Evolutionary conservation across 345 rosid species (phyloP), one percentile per base, ranked within the genome.

Genomic region (Salix arbutifolia): DNA sequence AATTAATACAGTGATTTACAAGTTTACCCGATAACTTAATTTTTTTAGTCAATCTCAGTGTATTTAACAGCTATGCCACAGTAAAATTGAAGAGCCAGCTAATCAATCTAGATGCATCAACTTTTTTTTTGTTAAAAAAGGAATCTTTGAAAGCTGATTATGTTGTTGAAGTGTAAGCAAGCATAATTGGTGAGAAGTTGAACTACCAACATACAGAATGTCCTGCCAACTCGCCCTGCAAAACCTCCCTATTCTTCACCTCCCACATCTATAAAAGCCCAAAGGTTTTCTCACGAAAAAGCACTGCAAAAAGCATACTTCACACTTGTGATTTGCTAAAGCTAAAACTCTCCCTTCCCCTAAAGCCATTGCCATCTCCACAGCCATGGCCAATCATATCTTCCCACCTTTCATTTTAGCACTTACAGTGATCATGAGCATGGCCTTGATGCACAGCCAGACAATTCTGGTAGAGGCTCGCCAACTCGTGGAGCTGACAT

Each of bases 191-290:
- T 53, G 73, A 73, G 77, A 33, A 44, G 77, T 65, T 73, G 74
- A 78, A 56, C 76, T 28, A 30, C 77, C 26, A 67, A 58, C 17
- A 33, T 6, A 2, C 48, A 52, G 18, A 13, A 0, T 50, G 67
- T 69, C 74, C 38, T 4, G 74, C 62, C 74, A 60, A 60, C 77
- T 26, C 52, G 5, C 4, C 2, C 66, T 16, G 10, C 56, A 3
- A 40, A 17, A 42, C 69, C n/a, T 42, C 5, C 6, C 66, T 18
- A 6, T 79, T 30, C 30, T 74, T 70, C 66, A 44, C 74, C 48
- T 40, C 40, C 46, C 77, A 58, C 53, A 9, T 38, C 61, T 72
- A 78, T 78, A 72, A 78, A 66, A 52, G 0, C 65, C 53, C 38
- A 50, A 17, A 0, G 56, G n/a, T 50, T 50, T 50, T 18, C 9